Evolutionary conservation across 306 rosid genomes (phyloP).

Genomic region (Albizia julibrissin): DNA sequence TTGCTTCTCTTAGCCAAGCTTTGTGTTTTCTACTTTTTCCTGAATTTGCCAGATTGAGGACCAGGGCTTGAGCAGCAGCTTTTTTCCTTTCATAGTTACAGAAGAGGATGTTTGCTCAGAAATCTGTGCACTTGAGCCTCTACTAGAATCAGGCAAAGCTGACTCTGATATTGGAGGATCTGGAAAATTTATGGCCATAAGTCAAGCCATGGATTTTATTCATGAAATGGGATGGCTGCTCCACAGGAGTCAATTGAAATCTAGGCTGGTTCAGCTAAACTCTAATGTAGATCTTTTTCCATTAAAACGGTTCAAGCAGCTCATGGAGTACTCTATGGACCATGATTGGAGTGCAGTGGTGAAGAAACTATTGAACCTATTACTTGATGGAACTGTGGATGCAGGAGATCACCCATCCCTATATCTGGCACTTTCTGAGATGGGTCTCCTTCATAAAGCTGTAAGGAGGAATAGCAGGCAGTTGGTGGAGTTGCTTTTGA

Average conservation of each 20-base stretch:
- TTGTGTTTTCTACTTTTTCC: conserved; percentile 22
- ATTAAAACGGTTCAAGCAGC: conserved; percentile 69
- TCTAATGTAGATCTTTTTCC: conserved; percentile 57
- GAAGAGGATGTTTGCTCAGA: conserved; percentile 91
- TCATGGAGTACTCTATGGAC: conserved; percentile 83
- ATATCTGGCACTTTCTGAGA: conserved; percentile 57
- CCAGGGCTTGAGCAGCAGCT: conserved; percentile 86
- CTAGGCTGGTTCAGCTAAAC: conserved; percentile 61
- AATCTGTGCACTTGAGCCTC: conserved; percentile 72
- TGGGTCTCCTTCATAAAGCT: conserved; percentile 85
- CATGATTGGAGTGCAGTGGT: conserved; percentile 88
- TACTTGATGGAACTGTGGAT: conserved; percentile 65
- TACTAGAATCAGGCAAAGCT: conserved; percentile 53
- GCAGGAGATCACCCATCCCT: conserved; percentile 62
- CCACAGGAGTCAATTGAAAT: conserved; percentile 69
- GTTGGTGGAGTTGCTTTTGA: conserved; percentile 75
- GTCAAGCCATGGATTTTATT: conserved; percentile 82
- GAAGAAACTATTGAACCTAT: conserved; percentile 63
- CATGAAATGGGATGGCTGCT: conserved; percentile 98
- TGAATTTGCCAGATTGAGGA: conserved; percentile 73
- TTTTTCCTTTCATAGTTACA: conserved; percentile 86
- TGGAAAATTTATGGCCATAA: conserved; percentile 50
- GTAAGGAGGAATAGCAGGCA: conserved; percentile 73
- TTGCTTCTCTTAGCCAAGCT: conserved; percentile 18
- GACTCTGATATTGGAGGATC: conserved; percentile 43